phyloP scores from a whole-genome alignment of 192 early-diverging fungal genomes.

The Geosiphon pyriformis region DNA sequence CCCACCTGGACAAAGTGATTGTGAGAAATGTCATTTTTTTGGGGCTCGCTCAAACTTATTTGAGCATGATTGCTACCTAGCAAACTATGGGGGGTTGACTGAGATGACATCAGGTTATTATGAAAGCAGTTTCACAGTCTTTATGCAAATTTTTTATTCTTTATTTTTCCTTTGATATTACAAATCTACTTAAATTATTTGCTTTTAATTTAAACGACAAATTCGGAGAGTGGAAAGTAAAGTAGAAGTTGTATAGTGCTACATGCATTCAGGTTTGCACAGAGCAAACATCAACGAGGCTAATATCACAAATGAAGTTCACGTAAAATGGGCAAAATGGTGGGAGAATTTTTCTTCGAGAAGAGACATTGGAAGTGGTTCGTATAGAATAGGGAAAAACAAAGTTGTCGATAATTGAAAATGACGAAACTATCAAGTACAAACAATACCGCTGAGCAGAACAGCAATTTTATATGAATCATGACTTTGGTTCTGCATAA shows the following conservation, averaged over 20 bases:
- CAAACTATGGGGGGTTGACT: neutral
- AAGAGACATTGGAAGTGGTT: neutral
- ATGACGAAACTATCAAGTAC: neutral
- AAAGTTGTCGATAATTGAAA: neutral
- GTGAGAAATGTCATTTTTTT: constrained; percentile 31
- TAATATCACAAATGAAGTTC: neutral
- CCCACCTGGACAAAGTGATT: too few species aligned
- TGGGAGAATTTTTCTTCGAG: neutral
- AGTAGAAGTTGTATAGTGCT: constrained; percentile 5
- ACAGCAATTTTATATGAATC: neutral
- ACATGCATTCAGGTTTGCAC: constrained; percentile 25
- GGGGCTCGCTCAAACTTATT: neutral
- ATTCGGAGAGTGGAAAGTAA: neutral
- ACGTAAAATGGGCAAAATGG: neutral
- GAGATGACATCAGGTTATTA: neutral
- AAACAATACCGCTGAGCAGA: neutral
- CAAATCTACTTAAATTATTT: too few species aligned
- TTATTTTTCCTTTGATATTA: too few species aligned
- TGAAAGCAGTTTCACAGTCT: too few species aligned
- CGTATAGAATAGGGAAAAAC: neutral
- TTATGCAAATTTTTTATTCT: too few species aligned
- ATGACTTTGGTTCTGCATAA: neutral
- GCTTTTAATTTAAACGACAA: neutral
- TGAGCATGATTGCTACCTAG: neutral
- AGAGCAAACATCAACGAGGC: constrained; percentile 11